Evolutionary conservation across 495 filamentous ascomycete species (phyloP).

Genomic region (Aspergillus mulundensis): DNA sequence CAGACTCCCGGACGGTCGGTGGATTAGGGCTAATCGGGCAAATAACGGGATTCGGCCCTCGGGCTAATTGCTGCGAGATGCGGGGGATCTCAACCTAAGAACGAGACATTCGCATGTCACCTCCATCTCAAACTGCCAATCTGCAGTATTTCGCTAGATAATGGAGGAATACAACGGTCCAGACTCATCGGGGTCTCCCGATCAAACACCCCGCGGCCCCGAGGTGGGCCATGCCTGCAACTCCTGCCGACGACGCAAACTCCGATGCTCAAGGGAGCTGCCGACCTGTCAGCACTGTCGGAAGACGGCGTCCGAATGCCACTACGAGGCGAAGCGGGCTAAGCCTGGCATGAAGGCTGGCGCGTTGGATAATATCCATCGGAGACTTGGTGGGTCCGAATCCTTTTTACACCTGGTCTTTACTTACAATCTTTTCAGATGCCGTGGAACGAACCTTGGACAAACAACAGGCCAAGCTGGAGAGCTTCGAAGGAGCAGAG

Average conservation of each 20-base stretch:
- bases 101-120: too few species aligned
- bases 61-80: not conserved
- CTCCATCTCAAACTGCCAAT: too few species aligned
- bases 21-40: not conserved
- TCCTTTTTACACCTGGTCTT: too few species aligned
- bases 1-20: too few species aligned
- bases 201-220: not conserved
- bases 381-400: constrained; percentile 5
- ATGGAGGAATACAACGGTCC: not conserved
- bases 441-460: constrained; percentile 2
- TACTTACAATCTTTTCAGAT: constrained; percentile 2
- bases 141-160: too few species aligned
- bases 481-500: constrained; percentile 6
- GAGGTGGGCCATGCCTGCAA: constrained; percentile 13
- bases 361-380: constrained; percentile 10
- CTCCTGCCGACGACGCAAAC: constrained; percentile 22
- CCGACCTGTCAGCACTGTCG: constrained; percentile 14
- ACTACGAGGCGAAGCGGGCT: constrained; percentile 19
- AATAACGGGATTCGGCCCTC: not conserved
- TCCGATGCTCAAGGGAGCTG: constrained; percentile 22
- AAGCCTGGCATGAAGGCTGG: constrained; percentile 27
- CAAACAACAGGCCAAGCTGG: constrained; percentile 12
- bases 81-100: too few species aligned
- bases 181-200: constrained; percentile 1
- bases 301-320: constrained; percentile 11